These are phyloP conservation scores for Verruconis gallopava DNA, from an alignment of 2,329 filamentous ascomycete species.

Conservation along the genomic window DNA sequence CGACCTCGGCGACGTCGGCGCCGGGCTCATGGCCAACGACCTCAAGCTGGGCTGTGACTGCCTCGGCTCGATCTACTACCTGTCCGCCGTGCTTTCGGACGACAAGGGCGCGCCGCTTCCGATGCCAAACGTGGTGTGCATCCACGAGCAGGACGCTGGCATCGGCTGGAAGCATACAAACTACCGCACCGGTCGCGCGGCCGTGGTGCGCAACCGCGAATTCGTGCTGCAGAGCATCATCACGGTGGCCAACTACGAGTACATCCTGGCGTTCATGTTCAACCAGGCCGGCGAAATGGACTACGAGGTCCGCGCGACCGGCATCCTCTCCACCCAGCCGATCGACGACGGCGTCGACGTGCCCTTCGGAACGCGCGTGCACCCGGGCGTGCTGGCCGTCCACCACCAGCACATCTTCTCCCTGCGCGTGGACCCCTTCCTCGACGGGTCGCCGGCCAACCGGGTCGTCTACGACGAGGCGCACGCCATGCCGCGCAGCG, in stretches of 20 bases:
- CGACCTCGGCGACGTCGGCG: constrained; percentile 54
- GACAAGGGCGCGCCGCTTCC: constrained; percentile 45
- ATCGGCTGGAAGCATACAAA: constrained; percentile 63
- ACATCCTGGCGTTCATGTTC: constrained; percentile 59
- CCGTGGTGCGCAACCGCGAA: constrained; percentile 50
- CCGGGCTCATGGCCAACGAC: constrained; percentile 56
- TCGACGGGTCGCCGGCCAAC: constrained; percentile 33
- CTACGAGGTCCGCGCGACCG: constrained; percentile 57
- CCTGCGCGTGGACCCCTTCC: constrained; percentile 34
- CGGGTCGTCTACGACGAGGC: constrained; percentile 39
- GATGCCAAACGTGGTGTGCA: constrained; percentile 55
- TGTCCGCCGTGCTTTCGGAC: constrained; percentile 45
- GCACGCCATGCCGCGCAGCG: constrained; percentile 44
- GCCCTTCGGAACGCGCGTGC: constrained; percentile 55
- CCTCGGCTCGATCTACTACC: constrained; percentile 56
- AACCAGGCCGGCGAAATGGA: constrained; percentile 55
- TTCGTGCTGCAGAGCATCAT: constrained; percentile 58
- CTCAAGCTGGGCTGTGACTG: constrained; percentile 59
- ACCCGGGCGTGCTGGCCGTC: constrained; percentile 53
- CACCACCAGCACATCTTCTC: constrained; percentile 69
- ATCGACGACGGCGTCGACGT: constrained; percentile 53
- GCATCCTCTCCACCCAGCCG: constrained; percentile 53
- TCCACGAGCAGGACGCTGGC: constrained; percentile 58
- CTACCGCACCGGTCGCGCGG: constrained; percentile 51
- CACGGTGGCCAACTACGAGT: constrained; percentile 61